Conservation (phyloP, 2,329 filamentous ascomycete genomes). For the Pestalotiopsis sp. region DNA sequence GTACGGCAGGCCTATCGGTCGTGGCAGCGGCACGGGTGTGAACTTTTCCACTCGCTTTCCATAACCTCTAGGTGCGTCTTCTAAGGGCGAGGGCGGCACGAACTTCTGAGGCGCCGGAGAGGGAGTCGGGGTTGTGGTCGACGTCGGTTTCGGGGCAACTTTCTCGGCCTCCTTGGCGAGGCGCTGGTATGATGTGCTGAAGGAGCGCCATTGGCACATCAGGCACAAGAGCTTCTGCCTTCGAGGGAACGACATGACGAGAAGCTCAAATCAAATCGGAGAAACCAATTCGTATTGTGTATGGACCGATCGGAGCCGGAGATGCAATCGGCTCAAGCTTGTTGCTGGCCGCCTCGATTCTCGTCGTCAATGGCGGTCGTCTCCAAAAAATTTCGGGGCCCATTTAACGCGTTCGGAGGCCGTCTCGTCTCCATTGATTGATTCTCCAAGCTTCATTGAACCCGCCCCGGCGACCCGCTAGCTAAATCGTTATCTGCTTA, state of each 20-base stretch:
- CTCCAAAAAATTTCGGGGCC: not conserved
- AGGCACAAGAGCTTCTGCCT: conserved; percentile 46
- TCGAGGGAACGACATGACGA: conserved; percentile 24
- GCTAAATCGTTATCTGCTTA: not conserved
- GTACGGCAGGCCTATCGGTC: conserved; percentile 80
- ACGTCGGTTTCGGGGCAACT: conserved; percentile 11
- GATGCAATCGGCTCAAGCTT: not conserved
- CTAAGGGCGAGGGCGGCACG: conserved; percentile 47
- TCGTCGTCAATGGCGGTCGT: not conserved
- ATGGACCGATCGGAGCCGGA: not conserved
- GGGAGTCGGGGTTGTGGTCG: conserved; percentile 20
- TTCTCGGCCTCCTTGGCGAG: conserved; percentile 31
- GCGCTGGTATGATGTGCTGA: conserved; percentile 47
- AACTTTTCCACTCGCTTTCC: conserved; percentile 59
- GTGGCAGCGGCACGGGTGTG: conserved; percentile 60
- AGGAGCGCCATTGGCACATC: conserved; percentile 54
- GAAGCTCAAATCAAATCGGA: not conserved
- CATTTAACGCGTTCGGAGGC: not conserved
- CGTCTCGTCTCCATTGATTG: not conserved
- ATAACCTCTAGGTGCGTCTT: conserved; percentile 62
- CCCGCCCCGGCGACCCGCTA: not conserved
- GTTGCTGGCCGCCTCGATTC: not conserved
- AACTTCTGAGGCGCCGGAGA: conserved; percentile 21
- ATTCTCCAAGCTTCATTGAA: not conserved
- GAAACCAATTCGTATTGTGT: not conserved